These are phyloP conservation scores for Eucommia ulmoides DNA, from an alignment of 257 asterid genomes.

Conservation along the genomic window DNA sequence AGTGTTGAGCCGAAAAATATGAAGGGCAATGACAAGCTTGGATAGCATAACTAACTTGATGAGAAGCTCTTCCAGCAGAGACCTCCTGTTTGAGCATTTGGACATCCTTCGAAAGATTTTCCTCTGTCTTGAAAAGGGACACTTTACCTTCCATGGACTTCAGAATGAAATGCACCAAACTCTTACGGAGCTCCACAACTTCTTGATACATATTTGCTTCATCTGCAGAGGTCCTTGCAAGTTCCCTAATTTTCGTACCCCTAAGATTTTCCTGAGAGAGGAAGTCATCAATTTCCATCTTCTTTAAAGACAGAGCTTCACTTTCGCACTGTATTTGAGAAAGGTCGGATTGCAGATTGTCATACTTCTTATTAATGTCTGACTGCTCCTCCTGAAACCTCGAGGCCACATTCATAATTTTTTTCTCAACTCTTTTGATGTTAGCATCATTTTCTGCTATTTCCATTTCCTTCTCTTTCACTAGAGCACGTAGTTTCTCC, in stretches of 20 bases:
- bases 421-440: slow-evolving; percentile 25
- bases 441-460: slow-evolving; percentile 27
- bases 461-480: slow-evolving; percentile 35
- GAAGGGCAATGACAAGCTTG: too few species aligned
- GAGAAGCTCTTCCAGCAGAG: slow-evolving; percentile 26
- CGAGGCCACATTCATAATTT: slow-evolving; percentile 17
- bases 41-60: slow-evolving; percentile 25
- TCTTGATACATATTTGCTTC: slow-evolving; percentile 27
- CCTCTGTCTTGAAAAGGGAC: slow-evolving; percentile 27
- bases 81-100: slow-evolving; percentile 19
- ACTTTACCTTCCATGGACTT: slow-evolving; percentile 23
- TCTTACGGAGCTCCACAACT: slow-evolving; percentile 23
- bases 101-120: slow-evolving; percentile 24
- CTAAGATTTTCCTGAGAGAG: slow-evolving; percentile 22
- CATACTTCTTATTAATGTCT: slow-evolving; percentile 12
- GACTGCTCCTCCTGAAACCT: slow-evolving; percentile 20
- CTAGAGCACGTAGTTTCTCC: slow-evolving; percentile 27
- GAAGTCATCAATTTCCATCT: slow-evolving; percentile 21
- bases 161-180: slow-evolving; percentile 19
- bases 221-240: slow-evolving; percentile 22
- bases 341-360: slow-evolving; percentile 22
- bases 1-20: too few species aligned
- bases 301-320: slow-evolving; percentile 18
- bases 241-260: slow-evolving; percentile 22
- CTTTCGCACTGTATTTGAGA: slow-evolving; percentile 17